A percentile compares a stretch with the other conserved stretches of the same genome.
phyloP scores from a whole-genome alignment of 2,329 filamentous ascomycete genomes.

The Penicillium concentricum region DNA sequence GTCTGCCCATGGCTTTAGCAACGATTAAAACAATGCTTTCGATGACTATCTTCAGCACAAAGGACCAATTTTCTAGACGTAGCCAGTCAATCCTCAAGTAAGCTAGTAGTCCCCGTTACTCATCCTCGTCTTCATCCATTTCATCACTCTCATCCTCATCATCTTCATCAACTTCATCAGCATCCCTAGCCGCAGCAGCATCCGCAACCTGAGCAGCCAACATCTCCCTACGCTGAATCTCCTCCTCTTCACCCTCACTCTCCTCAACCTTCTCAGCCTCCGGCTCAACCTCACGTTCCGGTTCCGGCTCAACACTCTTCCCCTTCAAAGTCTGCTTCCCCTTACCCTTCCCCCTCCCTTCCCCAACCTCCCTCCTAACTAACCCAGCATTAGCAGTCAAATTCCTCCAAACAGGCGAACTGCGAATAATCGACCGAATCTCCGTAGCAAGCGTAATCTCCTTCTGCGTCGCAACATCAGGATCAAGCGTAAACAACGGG shows the following conservation, averaged over 20 bases:
- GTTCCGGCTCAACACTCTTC: constrained; percentile 18
- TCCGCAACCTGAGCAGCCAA: constrained; percentile 30
- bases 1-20: background rate
- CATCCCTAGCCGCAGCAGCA: constrained; percentile 25
- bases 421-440: constrained; percentile 35
- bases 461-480: constrained; percentile 17
- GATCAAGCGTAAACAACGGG: constrained; percentile 28
- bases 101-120: background rate
- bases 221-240: constrained; percentile 32
- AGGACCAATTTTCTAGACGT: background rate
- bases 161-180: constrained; percentile 28
- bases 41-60: background rate
- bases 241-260: constrained; percentile 35
- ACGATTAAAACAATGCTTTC: constrained; percentile 11
- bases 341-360: constrained; percentile 3
- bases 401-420: constrained; percentile 29
- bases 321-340: constrained; percentile 17
- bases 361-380: constrained; percentile 2
- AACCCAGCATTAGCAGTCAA: constrained; percentile 6
- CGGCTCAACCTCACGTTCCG: constrained; percentile 4
- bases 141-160: constrained; percentile 22
- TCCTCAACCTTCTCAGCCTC: constrained; percentile 21
- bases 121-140: constrained; percentile 3
- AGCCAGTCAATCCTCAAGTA: background rate
- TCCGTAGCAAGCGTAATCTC: constrained; percentile 37